These are phyloP conservation scores for Rhynchosporium agropyri DNA, from an alignment of 2,329 filamentous ascomycete species.

Conservation along the genomic window DNA sequence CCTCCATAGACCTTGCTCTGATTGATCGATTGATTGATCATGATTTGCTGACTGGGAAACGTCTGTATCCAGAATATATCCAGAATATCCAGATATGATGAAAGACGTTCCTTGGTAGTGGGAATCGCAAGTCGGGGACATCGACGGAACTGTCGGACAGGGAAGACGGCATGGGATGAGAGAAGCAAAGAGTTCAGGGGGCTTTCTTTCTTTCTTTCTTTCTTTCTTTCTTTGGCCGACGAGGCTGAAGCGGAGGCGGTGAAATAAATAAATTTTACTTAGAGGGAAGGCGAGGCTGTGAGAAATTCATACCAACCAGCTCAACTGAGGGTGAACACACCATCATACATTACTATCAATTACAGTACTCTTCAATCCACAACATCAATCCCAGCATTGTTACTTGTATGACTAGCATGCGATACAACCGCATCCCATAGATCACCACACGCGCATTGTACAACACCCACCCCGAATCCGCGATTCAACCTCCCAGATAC, in stretches of 20 bases:
- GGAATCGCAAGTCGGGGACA: slow-evolving; percentile 5
- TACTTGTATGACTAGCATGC: slow-evolving; percentile 7
- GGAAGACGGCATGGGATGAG: not conserved
- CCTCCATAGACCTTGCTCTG: slow-evolving; percentile 13
- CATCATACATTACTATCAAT: not conserved
- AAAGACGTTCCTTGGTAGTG: not conserved
- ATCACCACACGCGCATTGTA: slow-evolving; percentile 1
- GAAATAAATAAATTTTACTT: slow-evolving; percentile 11
- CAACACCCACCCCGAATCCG: not conserved
- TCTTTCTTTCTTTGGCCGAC: not conserved
- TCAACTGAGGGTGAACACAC: slow-evolving; percentile 7
- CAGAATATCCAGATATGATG: slow-evolving; percentile 10
- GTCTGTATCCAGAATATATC: not conserved
- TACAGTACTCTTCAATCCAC: not conserved
- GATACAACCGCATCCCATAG: too few species aligned
- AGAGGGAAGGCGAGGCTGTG: slow-evolving; percentile 15
- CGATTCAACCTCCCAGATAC: not conserved
- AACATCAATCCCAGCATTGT: slow-evolving; percentile 2
- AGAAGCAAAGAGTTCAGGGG: not conserved
- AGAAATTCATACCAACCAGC: slow-evolving; percentile 2
- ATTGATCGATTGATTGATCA: not conserved
- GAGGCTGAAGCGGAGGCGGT: slow-evolving; percentile 14
- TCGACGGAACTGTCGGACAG: slow-evolving; percentile 2
- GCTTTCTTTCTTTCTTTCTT: too few species aligned
- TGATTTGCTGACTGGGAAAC: not conserved